Evolutionary conservation across 2,329 filamentous ascomycete species (phyloP), one percentile per base, ranked within the genome.

Genomic region (Colletotrichum sublineola): DNA sequence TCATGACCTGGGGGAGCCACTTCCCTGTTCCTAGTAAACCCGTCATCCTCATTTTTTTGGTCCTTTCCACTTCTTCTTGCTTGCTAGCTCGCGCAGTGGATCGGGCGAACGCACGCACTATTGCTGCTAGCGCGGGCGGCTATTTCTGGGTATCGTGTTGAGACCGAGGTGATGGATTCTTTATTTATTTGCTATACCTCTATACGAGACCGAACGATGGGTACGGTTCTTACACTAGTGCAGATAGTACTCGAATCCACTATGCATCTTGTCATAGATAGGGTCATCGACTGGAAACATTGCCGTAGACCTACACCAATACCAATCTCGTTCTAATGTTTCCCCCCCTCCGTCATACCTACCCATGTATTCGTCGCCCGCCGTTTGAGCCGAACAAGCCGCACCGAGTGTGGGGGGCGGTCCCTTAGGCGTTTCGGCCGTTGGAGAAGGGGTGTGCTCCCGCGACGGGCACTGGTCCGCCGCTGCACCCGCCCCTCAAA

Each of bases 371-470:
- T 31, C 60, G 38, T 31, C 31, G 20, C 31, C 24, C 18, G 11
- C 18, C 15, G 38, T 42, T 15, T n/a, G 38, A 55, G 48, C 62
- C 62, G 48, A 31, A 24, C 38, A 33, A 64, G 62, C 38, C 62
- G 40, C 50, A 50, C 38, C 62, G 46, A 11, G 46, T 48, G 46
- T 8, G n/a, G 20, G 36, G 29, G 50, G 11, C 2, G 9, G 9
- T 46, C 36, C 42, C 63, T 12, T 36, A 31, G 38, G 46, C 48
- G 63, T 70, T 70, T 70, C 63, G 48, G 68, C 64, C 55, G 40
- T 24, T 48, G 63, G 38, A 60, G 63, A 55, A 55, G 18, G 46
- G 40, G n/a, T 20, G 50, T 40, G 33, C 20, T 42, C 31, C 56
- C 48, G 31, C 33, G 2, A 42, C 36, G 55, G 55, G 36, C 63